Percentiles rank a stretch among this genome's conserved stretches.
Conservation (phyloP, 768 basidiomycete species). For the Leccinum longicurvipes region DNA sequence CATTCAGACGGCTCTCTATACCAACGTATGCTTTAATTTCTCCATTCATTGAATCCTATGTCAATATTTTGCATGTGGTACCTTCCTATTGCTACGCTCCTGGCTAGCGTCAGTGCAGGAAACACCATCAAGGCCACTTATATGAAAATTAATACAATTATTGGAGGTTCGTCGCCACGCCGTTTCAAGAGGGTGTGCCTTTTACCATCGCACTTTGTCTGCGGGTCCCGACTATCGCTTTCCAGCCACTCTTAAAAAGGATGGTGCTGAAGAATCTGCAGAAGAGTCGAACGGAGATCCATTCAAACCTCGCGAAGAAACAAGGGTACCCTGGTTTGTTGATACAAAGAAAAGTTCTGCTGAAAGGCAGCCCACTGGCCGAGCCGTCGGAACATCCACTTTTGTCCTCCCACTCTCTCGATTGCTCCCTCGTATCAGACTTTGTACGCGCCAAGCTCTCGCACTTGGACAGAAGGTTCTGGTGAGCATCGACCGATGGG, state of each 20-base stretch:
- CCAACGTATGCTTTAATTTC: conserved; percentile 76
- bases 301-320: conserved; percentile 41
- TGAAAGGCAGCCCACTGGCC: conserved; percentile 87
- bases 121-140: conserved; percentile 90
- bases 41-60: background rate
- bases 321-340: conserved; percentile 30
- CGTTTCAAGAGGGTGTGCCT: conserved; percentile 64
- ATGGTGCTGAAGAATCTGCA: conserved; percentile 76
- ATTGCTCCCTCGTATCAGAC: conserved; percentile 86
- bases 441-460: conserved; percentile 93
- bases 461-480: conserved; percentile 91
- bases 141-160: conserved; percentile 96
- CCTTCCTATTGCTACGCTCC: conserved; percentile 62
- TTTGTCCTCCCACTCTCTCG: conserved; percentile 93
- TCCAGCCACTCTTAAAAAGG: conserved; percentile 77
- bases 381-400: conserved; percentile 89
- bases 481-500: conserved; percentile 94
- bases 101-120: conserved; percentile 83
- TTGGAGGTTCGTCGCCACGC: conserved; percentile 57
- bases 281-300: conserved; percentile 49
- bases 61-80: conserved; percentile 52
- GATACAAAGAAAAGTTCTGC: conserved; percentile 26
- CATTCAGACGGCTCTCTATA: conserved; percentile 62
- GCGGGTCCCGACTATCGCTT: background rate
- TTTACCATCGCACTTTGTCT: background rate